These are phyloP conservation scores for Penicillium desertorum DNA, from an alignment of 495 filamentous ascomycete genomes.

Conservation along the genomic window DNA sequence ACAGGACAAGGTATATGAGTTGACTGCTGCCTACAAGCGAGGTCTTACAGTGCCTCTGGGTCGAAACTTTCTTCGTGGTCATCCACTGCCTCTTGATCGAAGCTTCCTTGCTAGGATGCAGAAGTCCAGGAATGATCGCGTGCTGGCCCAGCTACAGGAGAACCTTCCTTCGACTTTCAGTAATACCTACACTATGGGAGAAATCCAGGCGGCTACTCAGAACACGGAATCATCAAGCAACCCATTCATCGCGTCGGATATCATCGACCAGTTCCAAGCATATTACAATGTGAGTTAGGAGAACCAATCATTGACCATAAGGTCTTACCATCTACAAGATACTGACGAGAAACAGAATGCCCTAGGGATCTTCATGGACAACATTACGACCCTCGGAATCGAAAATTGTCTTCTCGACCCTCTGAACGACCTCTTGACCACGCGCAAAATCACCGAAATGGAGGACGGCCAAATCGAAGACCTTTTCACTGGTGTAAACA, in stretches of 20 bases:
- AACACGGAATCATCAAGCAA: constrained; percentile 11
- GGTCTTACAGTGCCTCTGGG: constrained; percentile 47
- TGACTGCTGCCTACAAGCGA: constrained; percentile 44
- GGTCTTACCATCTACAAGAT: background rate
- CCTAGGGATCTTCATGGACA: constrained; percentile 60
- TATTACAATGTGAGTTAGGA: constrained; percentile 38
- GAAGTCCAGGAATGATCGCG: constrained; percentile 24
- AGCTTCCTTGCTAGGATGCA: constrained; percentile 36
- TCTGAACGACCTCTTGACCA: constrained; percentile 30
- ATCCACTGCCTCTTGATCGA: constrained; percentile 45
- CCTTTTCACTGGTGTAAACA: constrained; percentile 20
- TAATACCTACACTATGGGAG: background rate
- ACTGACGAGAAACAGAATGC: constrained; percentile 47
- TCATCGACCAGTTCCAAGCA: constrained; percentile 37
- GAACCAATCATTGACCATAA: background rate
- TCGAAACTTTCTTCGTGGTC: constrained; percentile 40
- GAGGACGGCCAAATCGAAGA: constrained; percentile 22
- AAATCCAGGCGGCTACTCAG: constrained; percentile 4
- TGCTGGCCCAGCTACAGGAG: constrained; percentile 2
- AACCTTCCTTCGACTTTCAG: background rate
- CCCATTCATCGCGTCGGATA: constrained; percentile 23
- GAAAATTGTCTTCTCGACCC: constrained; percentile 55
- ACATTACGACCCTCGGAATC: constrained; percentile 57
- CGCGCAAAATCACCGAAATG: constrained; percentile 32
- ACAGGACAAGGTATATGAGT: constrained; percentile 40